These are phyloP conservation scores for Protoeuglena noctilucae DNA, from an alignment of 139 green algal genomes.

Conservation along the genomic window DNA sequence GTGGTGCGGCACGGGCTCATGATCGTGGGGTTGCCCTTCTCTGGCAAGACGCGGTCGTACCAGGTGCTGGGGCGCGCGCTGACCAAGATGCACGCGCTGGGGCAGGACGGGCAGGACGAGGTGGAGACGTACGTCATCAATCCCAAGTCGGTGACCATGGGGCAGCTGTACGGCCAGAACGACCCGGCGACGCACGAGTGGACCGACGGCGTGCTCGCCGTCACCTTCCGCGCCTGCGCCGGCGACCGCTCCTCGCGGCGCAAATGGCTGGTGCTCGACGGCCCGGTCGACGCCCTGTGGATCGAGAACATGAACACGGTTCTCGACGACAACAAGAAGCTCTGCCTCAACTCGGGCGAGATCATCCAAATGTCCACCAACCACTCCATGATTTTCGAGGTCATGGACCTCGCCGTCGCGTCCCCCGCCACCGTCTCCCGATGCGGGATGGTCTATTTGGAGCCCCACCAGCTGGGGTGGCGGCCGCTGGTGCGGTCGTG, in stretches of 20 bases:
- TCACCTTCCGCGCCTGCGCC: slow-evolving; percentile 19
- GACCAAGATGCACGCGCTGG: slow-evolving; percentile 10
- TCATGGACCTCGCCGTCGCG: slow-evolving; percentile 31
- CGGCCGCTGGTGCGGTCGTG: slow-evolving; percentile 11
- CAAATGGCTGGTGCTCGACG: slow-evolving; percentile 30
- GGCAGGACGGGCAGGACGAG: slow-evolving; percentile 7
- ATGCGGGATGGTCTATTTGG: slow-evolving; percentile 36
- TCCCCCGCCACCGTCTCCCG: slow-evolving; percentile 38
- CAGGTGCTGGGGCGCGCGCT: slow-evolving; percentile 17
- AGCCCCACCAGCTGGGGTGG: slow-evolving; percentile 15
- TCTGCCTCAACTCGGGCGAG: slow-evolving; percentile 31
- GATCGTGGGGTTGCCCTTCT: slow-evolving; percentile 32
- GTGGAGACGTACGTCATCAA: slow-evolving; percentile 12
- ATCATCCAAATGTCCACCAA: slow-evolving; percentile 26
- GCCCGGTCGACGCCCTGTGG: slow-evolving; percentile 33
- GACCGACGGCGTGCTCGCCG: slow-evolving; percentile 21
- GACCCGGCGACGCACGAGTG: slow-evolving; percentile 23
- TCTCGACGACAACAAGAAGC: slow-evolving; percentile 52
- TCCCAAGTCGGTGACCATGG: slow-evolving; percentile 19
- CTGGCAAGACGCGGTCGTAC: slow-evolving; percentile 17
- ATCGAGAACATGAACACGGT: slow-evolving; percentile 48
- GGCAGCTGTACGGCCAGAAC: slow-evolving; percentile 22
- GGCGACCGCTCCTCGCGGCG: slow-evolving; percentile 7
- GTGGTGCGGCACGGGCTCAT: slow-evolving; percentile 23
- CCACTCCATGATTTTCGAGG: slow-evolving; percentile 30